phyloP scores from a whole-genome alignment of 192 early-diverging fungal species.

The Rhizophagus sp. region DNA sequence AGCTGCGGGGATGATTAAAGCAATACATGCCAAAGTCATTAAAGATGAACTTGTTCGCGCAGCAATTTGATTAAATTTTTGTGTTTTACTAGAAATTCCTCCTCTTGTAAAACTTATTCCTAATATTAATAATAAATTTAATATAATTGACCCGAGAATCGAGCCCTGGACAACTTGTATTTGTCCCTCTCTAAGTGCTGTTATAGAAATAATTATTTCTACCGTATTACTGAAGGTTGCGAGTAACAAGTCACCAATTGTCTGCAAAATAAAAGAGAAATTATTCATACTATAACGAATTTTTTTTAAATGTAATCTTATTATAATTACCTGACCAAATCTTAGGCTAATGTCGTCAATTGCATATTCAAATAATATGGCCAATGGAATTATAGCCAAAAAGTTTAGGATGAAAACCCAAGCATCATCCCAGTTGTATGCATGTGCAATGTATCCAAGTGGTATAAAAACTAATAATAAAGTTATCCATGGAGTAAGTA shows the following conservation, averaged over 20 bases:
- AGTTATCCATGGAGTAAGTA: too few species aligned
- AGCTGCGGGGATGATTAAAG: conserved; percentile 67
- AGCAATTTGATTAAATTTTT: conserved; percentile 67
- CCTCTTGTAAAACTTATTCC: conserved; percentile 86
- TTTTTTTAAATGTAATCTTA: too few species aligned
- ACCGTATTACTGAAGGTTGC: conserved; percentile 84
- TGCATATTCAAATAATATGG: conserved; percentile 57
- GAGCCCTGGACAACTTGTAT: conserved; percentile 85
- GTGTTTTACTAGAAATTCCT: conserved; percentile 73
- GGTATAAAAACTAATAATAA: conserved; percentile 42
- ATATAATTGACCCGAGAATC: conserved; percentile 86
- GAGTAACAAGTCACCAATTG: conserved; percentile 61
- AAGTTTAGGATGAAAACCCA: conserved; percentile 84
- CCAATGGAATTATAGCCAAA: conserved; percentile 88
- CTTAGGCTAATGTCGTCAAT: conserved; percentile 46
- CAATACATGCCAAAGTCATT: conserved; percentile 64
- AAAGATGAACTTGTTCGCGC: conserved; percentile 72
- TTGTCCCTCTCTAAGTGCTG: conserved; percentile 77
- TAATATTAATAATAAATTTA: conserved; percentile 80
- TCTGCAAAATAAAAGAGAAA: neutral
- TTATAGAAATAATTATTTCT: conserved; percentile 79
- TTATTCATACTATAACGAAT: too few species aligned
- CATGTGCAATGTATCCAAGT: conserved; percentile 70
- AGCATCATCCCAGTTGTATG: conserved; percentile 64
- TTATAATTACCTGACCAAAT: conserved; percentile 44